Evolutionary conservation across 805 yeast genomes (phyloP), one percentile per base, ranked within the genome.

Genomic region (Kurtzmaniella fragi): DNA sequence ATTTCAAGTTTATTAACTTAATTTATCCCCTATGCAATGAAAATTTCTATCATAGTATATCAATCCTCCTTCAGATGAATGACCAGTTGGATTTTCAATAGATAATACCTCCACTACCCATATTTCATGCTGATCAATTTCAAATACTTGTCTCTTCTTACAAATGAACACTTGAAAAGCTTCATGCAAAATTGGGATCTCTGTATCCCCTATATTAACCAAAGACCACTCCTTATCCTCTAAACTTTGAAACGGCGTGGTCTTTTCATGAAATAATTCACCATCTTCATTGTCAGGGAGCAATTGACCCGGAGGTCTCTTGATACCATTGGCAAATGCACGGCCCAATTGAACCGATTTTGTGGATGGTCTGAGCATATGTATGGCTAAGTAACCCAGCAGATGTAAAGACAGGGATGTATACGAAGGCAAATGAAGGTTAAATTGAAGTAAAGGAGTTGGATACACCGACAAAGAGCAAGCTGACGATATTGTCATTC

Each of bases 401-500:
- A 68, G 62, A 50, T 84, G 87, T 20, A 91, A 62, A 9, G 77
- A 64, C 5, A 67, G 64, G 0, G 95, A 82, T 0, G 98, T 90
- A 26, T 81, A 72, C 4, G 96, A 86, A 0, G 98, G 98, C 11
- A 80, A 64, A 58, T 86, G 95, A 29, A 91, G 65, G 56, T 91
- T 91, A 66, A 91, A 90, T 51, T 87, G 93, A 1, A 91, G 53
- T 39, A 90, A 61, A 1, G 96, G 95, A 11, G 69, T 70, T 0
- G 96, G 96, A 35, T 73, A 68, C 23, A 89, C 75, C 0, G 95
- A 80, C 11, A 91, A 63, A 1, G 97, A 89, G 10, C 87, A 77
- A 32, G 89, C 86, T 1, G 96, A 87, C 2, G 96, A 84, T 1
- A 91, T 66, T 0, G 97, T 88, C 69, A 86, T 78, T 0, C 97